Conservation (phyloP, 2,329 filamentous ascomycete genomes). For the Colletotrichum theobromicola region DNA sequence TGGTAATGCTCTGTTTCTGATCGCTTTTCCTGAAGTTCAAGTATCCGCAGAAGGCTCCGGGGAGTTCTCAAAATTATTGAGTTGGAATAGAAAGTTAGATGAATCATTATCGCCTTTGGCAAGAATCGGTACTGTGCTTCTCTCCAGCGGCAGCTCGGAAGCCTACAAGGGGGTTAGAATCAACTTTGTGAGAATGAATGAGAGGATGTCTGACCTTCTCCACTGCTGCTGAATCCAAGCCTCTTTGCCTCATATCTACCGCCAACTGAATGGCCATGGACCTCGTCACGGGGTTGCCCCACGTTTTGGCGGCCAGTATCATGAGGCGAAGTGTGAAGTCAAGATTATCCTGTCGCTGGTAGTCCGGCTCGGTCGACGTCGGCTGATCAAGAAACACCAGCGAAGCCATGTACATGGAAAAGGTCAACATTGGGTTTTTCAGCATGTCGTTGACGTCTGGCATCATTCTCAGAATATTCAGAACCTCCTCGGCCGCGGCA, state of each 20-base stretch:
- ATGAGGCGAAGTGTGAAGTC: constrained; percentile 73
- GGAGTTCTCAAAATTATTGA: neutral
- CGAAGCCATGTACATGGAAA: constrained; percentile 74
- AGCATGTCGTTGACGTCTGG: constrained; percentile 36
- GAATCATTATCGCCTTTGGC: neutral
- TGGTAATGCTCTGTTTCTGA: neutral
- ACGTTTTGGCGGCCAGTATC: constrained; percentile 61
- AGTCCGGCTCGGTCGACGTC: constrained; percentile 52
- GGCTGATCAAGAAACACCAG: constrained; percentile 73
- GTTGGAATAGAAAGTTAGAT: neutral
- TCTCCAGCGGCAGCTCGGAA: neutral
- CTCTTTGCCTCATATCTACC: constrained; percentile 60
- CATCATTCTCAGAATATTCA: constrained; percentile 71
- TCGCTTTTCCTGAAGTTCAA: neutral
- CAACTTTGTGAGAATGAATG: rapidly evolving
- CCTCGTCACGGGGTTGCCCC: constrained; percentile 68
- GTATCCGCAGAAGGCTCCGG: neutral
- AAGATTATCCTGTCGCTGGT: constrained; percentile 54
- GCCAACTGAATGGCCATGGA: constrained; percentile 74
- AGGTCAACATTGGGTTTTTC: constrained; percentile 74
- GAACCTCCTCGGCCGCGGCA: constrained; percentile 70
- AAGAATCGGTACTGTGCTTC: neutral
- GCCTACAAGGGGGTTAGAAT: neutral
- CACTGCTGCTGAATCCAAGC: constrained; percentile 27
- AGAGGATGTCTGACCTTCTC: constrained; percentile 21